Evolutionary conservation across 139 green algal species (phyloP), one percentile per base, ranked within the genome.

Genomic region (Astrephomene gubernaculifera): DNA sequence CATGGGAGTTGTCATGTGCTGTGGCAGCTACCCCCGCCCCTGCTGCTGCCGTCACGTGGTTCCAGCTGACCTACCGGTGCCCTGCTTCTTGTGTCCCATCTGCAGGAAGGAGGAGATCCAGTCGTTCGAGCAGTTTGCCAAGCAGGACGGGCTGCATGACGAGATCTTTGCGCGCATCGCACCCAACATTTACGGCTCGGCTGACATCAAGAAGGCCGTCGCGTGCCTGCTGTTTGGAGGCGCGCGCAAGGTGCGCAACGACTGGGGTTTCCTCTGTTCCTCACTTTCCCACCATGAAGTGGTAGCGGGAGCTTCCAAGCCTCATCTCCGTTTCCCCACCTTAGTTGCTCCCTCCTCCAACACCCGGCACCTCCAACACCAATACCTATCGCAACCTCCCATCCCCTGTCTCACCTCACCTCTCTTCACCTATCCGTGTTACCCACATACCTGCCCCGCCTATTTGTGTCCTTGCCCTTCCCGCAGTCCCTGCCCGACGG

Each of bases 141-240:
- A 92, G 31, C 91, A 92, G 83, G 95, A 95, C 31, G 89, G 94
- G 29, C 88, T 95, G 57, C 89, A 95, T 73, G 76, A 96, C 22
- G 86, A 93, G 72, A 88, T 99, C 44, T 96, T 96, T 72, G 41
- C 61, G 5, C 92, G 74, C 33, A 96, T 99, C 53, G 97, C 97
- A 45, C 97, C 97, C 22, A 95, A 98, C 81, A 99, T 99, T 89
- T 99, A 97, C 90, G 97, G 97, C 69, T 74, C 90, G 74, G 93
- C 95, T 9, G 94, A 98, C 87, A 97, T 99, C 89, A 99, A 99
- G 89, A 93, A 95, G 71, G 97, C 97, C 24, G 89, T 99, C 35
- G 96, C 96, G 35, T 98, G 95, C 89, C 91, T 99, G 73, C 94
- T 99, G 36, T 99, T 99, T 90, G 97, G 96, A 10, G 97, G 97